These are phyloP conservation scores for Pseudoscleropodium purum DNA, from an alignment of 225 moss, liverwort and hornwort genomes.

Conservation along the genomic window DNA sequence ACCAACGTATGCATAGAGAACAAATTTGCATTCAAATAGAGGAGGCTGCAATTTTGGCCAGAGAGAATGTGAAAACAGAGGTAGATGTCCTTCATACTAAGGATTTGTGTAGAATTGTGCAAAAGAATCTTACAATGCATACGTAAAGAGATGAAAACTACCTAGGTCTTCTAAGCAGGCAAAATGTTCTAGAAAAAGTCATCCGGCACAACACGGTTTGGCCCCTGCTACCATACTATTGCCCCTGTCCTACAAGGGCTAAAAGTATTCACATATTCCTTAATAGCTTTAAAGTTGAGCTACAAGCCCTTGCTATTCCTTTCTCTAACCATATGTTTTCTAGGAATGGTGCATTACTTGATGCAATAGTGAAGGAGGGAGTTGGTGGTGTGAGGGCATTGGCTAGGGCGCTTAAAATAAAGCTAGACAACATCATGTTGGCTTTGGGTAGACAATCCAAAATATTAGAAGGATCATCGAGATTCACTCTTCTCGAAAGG, in stretches of 20 bases:
- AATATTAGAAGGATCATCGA: neutral
- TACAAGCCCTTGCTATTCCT: neutral
- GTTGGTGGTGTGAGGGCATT: neutral
- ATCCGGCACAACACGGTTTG: neutral
- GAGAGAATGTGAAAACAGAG: neutral
- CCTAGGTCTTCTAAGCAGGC: neutral
- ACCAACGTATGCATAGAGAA: neutral
- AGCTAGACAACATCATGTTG: neutral
- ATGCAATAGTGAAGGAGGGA: neutral
- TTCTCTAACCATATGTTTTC: neutral
- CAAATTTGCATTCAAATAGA: neutral
- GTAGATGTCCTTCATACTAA: neutral
- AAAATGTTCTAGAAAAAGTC: neutral
- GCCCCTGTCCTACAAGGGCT: fast-evolving
- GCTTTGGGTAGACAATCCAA: neutral
- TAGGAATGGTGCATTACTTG: neutral
- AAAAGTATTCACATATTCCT: neutral
- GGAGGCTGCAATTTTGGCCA: neutral
- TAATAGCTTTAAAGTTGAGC: neutral
- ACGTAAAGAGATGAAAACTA: neutral
- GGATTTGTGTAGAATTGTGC: neutral
- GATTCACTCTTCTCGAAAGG: neutral
- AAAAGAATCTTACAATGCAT: neutral
- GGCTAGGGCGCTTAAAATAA: neutral
- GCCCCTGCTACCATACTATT: neutral